Evolutionary conservation across 2,329 filamentous ascomycete species (phyloP), one percentile per base, ranked within the genome.

Genomic region (Mollisia scopiformis): DNA sequence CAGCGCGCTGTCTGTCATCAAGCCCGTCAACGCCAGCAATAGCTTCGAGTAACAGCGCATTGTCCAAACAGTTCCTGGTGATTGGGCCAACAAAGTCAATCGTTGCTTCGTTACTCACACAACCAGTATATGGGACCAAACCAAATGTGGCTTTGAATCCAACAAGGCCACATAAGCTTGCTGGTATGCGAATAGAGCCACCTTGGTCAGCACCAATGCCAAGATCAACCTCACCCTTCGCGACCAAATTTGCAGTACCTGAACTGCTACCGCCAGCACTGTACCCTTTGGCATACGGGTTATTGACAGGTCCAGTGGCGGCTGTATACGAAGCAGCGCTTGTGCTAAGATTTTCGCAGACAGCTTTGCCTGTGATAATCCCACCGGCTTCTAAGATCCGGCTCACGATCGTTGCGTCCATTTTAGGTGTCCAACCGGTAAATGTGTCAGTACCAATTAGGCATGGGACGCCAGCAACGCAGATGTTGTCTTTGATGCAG

Each of bases 111-210:
- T 80, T 78, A 39, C 78, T 78, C 0, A 81, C 78, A 27, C 82
- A 75, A 0, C 67, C 67, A 11, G 68, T 69, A 47, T 69, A 69
- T 4, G 64, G 68, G 11, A 69, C 59, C 23, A 69, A 55, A 3
- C 68, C 66, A 51, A 37, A 52, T 2, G 67, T 70, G 7, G 66
- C 61, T 43, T 70, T 70, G 19, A 70, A 63, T 13, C 68, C 66
- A 28, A 66, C 65, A 30, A 68, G 57, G 1, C 67, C 67, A 52
- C 68, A 70, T 3, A 63, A 91, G 7, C 84, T 84, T 0, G 88
- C 80, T 0, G 91, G 91, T 33, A 93, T 87, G 1, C 91, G 85
- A 64, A 93, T 88, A 53, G 85, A 90, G 59, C 90, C 90, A 31
- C 90, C 68, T 51, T 69, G 67, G 54, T 70, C 67, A 19, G 61